A percentile compares a stretch with the other conserved stretches of the same genome.
These are phyloP conservation scores for Pythium monospermum DNA, from an alignment of 352 stramenopile species.

Conservation along the genomic window DNA sequence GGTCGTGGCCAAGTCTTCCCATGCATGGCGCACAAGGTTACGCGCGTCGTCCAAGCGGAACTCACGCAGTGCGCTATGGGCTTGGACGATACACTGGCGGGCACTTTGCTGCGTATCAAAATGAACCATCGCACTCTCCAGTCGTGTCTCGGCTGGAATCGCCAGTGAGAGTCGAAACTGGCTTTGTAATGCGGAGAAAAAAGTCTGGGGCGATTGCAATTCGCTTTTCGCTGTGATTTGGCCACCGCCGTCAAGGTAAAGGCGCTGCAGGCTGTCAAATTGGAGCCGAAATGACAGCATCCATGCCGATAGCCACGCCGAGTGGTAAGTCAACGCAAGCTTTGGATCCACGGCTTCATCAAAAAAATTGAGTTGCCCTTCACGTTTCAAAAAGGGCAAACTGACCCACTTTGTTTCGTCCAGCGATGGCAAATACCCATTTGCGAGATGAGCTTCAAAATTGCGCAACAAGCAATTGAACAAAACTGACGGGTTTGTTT, in stretches of 20 bases:
- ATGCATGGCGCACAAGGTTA: conserved; percentile 19
- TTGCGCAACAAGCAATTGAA: conserved; percentile 52
- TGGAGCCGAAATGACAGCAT: conserved; percentile 57
- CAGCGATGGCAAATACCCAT: conserved; percentile 46
- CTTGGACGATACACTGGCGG: conserved; percentile 3
- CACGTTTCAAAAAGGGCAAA: conserved; percentile 47
- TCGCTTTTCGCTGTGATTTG: conserved; percentile 18
- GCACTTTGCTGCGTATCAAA: conserved; percentile 10
- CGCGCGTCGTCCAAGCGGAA: conserved; percentile 13
- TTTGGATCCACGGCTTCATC: conserved; percentile 45
- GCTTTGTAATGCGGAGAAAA: conserved; percentile 11
- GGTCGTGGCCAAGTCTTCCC: conserved; percentile 26
- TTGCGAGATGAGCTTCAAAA: conserved; percentile 47
- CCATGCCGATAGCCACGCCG: conserved; percentile 32
- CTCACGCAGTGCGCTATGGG: conserved; percentile 10
- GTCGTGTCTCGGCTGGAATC: conserved; percentile 7
- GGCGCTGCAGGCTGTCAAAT: conserved; percentile 39
- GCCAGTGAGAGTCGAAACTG: conserved; percentile 18
- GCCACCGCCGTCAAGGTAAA: conserved; percentile 11
- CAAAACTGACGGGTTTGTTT: conserved; percentile 49
- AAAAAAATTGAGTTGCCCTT: conserved; percentile 51
- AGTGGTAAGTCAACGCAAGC: conserved; percentile 39
- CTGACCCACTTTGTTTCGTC: conserved; percentile 50
- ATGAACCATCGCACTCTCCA: conserved; percentile 14
- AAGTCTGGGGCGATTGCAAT: conserved; percentile 14